Conservation (phyloP, 2,329 filamentous ascomycete genomes). For the Penicillium sp. region DNA sequence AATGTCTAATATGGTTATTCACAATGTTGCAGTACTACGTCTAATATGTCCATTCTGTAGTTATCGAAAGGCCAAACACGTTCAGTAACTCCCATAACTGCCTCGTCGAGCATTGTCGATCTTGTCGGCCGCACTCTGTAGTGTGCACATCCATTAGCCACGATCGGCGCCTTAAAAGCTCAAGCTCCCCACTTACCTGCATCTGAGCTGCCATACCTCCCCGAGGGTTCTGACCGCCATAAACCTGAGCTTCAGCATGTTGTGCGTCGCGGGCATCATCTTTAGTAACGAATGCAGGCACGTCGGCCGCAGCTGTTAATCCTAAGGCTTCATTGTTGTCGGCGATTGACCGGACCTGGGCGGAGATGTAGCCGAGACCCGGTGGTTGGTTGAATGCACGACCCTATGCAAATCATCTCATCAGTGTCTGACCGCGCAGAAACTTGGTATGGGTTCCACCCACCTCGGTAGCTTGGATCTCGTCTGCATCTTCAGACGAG, state of each 20-base stretch:
- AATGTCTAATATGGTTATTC: not conserved
- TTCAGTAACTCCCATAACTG: constrained; percentile 7
- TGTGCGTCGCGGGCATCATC: constrained; percentile 34
- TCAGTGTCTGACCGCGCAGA: not conserved
- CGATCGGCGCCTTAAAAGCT: not conserved
- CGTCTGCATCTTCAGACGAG: constrained; percentile 32
- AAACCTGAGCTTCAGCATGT: constrained; percentile 25
- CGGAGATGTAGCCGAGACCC: constrained; percentile 29
- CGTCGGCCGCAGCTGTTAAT: constrained; percentile 21
- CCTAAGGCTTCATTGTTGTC: constrained; percentile 32
- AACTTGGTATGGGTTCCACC: not conserved
- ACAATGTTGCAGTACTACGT: not conserved
- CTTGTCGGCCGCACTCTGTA: constrained; percentile 39
- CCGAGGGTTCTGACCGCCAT: constrained; percentile 32
- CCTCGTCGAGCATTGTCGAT: constrained; percentile 26
- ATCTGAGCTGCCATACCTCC: constrained; percentile 34
- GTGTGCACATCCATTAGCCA: constrained; percentile 12
- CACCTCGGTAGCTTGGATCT: constrained; percentile 34
- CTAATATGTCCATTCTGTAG: not conserved
- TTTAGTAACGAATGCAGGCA: constrained; percentile 32
- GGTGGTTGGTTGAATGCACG: constrained; percentile 35
- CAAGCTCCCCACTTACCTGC: constrained; percentile 27
- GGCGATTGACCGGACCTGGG: constrained; percentile 34
- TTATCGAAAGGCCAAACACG: no score
- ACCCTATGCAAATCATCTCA: constrained; percentile 18